A percentile compares a stretch with the other conserved stretches of the same genome.
Conservation (phyloP, 2,329 filamentous ascomycete species). For the Cladosporium cucumerinum region DNA sequence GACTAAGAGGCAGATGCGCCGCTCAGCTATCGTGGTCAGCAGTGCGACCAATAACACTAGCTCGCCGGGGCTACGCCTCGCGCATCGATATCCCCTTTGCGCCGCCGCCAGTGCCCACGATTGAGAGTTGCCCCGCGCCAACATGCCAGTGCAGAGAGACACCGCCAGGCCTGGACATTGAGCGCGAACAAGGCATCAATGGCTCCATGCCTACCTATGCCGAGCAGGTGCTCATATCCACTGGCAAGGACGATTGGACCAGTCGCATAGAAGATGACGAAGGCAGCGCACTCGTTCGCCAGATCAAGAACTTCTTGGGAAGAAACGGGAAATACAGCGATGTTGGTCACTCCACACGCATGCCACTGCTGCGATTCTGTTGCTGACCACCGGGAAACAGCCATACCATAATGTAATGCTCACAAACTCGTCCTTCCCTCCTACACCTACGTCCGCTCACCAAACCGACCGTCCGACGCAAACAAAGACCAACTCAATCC, state of each 20-base stretch:
- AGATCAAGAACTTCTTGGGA: conserved; percentile 58
- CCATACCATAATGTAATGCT: conserved; percentile 79
- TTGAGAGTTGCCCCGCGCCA: conserved; percentile 65
- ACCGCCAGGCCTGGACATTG: conserved; percentile 67
- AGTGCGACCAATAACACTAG: neutral
- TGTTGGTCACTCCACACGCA: conserved; percentile 36
- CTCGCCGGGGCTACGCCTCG: conserved; percentile 11
- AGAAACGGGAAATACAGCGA: conserved; percentile 44
- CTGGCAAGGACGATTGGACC: conserved; percentile 74
- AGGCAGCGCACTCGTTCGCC: conserved; percentile 57
- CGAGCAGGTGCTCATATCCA: conserved; percentile 81
- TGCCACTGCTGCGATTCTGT: neutral
- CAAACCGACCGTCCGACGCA: conserved; percentile 18
- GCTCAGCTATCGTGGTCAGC: neutral
- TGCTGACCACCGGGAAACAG: conserved; percentile 44
- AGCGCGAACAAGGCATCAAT: conserved; percentile 65
- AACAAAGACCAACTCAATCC: conserved; percentile 20
- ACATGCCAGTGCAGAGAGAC: conserved; percentile 72
- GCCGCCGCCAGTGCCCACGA: conserved; percentile 43
- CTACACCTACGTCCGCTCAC: conserved; percentile 38
- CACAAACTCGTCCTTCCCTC: conserved; percentile 71
- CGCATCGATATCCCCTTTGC: conserved; percentile 32
- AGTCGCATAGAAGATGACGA: conserved; percentile 79
- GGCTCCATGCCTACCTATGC: conserved; percentile 75
- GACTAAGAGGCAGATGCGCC: neutral